Conservation (phyloP, 163 green algal genomes). For the Chloromonas sp. region DNA sequence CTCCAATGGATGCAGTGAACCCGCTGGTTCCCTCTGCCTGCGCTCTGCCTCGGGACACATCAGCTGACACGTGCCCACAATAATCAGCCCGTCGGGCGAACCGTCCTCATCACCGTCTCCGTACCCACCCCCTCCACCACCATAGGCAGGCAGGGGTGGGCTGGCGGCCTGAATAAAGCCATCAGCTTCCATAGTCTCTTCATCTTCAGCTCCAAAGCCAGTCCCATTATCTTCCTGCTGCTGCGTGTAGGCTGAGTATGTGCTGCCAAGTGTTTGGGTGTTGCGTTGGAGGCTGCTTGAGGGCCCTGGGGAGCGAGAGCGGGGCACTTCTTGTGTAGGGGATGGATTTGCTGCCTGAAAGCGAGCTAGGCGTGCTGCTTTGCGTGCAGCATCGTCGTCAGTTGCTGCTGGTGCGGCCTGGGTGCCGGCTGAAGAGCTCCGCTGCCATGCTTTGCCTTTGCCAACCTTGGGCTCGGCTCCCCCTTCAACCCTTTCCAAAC, state of each 20-base stretch:
- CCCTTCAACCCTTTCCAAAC: too few relatives aligned
- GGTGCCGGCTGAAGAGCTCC: too few relatives aligned
- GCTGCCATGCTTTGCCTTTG: too few relatives aligned
- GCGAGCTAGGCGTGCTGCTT: too few relatives aligned
- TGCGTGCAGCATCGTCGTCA: too few relatives aligned
- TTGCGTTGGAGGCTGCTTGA: neutral
- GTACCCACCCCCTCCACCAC: too few relatives aligned
- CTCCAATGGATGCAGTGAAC: constrained; percentile 24
- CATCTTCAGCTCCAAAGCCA: neutral
- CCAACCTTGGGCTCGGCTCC: too few relatives aligned
- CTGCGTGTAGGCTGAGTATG: neutral
- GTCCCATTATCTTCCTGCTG: neutral
- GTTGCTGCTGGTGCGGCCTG: too few relatives aligned
- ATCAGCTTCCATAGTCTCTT: neutral
- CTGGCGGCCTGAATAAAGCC: neutral
- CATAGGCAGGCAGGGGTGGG: neutral
- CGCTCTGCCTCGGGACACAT: constrained; percentile 24
- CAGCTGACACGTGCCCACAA: constrained; percentile 19
- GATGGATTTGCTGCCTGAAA: too few relatives aligned
- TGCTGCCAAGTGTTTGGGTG: neutral
- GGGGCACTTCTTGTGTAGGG: too few relatives aligned
- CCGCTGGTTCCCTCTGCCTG: constrained; percentile 12
- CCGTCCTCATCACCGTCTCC: neutral
- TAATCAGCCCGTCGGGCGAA: neutral
- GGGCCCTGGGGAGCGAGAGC: too few relatives aligned